These are phyloP conservation scores for Polychytrium aggregatum DNA, from an alignment of 192 early-diverging fungal genomes.

Conservation along the genomic window DNA sequence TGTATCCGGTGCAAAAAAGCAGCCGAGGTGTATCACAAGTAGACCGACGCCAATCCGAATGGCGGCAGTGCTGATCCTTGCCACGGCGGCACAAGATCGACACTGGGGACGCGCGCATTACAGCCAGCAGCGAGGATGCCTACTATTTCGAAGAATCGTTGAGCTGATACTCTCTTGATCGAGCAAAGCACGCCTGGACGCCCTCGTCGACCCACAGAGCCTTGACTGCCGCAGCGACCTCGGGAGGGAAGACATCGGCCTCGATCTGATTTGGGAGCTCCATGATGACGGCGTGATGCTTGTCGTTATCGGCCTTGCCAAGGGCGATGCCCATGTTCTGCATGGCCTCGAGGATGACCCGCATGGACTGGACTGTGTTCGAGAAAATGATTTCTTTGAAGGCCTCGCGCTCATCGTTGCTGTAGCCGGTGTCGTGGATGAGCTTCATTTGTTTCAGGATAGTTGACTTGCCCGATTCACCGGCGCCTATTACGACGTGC, in stretches of 20 bases:
- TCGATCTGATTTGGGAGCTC: slow-evolving; percentile 80
- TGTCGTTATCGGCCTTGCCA: slow-evolving; percentile 54
- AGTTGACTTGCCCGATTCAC: slow-evolving; percentile 95
- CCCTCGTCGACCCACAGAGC: slow-evolving; percentile 76
- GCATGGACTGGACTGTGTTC: slow-evolving; percentile 93
- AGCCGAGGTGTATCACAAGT: too few species aligned
- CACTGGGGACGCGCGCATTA: too few species aligned
- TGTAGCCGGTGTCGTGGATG: slow-evolving; percentile 92
- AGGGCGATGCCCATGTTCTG: slow-evolving; percentile 67
- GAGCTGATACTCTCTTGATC: slow-evolving; percentile 86
- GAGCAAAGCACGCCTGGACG: slow-evolving; percentile 67
- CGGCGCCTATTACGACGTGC: slow-evolving; percentile 73
- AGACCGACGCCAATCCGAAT: too few species aligned
- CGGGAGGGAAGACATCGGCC: slow-evolving; percentile 68
- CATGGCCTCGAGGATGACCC: slow-evolving; percentile 94
- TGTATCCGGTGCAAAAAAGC: too few species aligned
- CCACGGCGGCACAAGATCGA: too few species aligned
- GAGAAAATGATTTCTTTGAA: slow-evolving; percentile 95
- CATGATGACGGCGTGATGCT: slow-evolving; percentile 62
- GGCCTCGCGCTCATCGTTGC: slow-evolving; percentile 74
- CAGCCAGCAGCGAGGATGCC: slow-evolving; percentile 57
- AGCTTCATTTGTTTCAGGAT: slow-evolving; percentile 98
- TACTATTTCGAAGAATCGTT: slow-evolving; percentile 95
- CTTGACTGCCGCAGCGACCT: slow-evolving; percentile 69
- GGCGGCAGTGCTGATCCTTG: too few species aligned